A percentile compares a stretch with the other conserved stretches of the same genome.
Evolutionary conservation across 2,329 filamentous ascomycete species (phyloP).

Genomic region (Coleophoma cylindrospora): DNA sequence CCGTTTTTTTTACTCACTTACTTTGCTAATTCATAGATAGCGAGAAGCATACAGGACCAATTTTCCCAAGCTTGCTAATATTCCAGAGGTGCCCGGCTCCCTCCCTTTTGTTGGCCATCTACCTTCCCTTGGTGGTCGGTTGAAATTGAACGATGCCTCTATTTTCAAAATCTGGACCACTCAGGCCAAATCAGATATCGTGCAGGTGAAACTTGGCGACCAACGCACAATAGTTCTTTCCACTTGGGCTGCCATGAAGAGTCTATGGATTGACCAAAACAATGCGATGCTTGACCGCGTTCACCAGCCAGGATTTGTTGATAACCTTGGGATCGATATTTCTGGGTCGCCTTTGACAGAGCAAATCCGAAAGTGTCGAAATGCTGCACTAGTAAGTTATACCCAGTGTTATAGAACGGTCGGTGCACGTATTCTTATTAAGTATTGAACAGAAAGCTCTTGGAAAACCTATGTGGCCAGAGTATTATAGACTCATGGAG

Average conservation of each 20-base stretch:
- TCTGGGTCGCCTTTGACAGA: conserved; percentile 17
- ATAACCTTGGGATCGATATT: conserved; percentile 17
- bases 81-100: conserved; percentile 11
- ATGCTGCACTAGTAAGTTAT: conserved; percentile 9
- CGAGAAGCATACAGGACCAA: conserved; percentile 7
- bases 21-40: no score
- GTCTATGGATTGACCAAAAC: conserved; percentile 15
- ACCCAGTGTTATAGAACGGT: no score
- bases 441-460: conserved; percentile 5
- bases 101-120: conserved; percentile 17
- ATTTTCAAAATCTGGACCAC: conserved; percentile 14
- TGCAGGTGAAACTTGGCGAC: conserved; percentile 15
- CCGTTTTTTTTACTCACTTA: no score
- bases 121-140: conserved; percentile 12
- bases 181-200: conserved; percentile 7
- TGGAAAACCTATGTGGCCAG: conserved; percentile 17
- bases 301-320: conserved; percentile 18
- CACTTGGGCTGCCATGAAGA: conserved; percentile 12
- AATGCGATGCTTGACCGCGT: conserved; percentile 15
- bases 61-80: conserved; percentile 16
- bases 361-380: conserved; percentile 14
- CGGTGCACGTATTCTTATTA: no score
- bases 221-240: conserved; percentile 15
- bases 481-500: conserved; percentile 17
- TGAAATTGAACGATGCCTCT: conserved; percentile 13